Percentiles rank a stretch among this genome's conserved stretches.
phyloP scores from a whole-genome alignment of 257 asterid genomes.

The Jacaranda mimosifolia region DNA sequence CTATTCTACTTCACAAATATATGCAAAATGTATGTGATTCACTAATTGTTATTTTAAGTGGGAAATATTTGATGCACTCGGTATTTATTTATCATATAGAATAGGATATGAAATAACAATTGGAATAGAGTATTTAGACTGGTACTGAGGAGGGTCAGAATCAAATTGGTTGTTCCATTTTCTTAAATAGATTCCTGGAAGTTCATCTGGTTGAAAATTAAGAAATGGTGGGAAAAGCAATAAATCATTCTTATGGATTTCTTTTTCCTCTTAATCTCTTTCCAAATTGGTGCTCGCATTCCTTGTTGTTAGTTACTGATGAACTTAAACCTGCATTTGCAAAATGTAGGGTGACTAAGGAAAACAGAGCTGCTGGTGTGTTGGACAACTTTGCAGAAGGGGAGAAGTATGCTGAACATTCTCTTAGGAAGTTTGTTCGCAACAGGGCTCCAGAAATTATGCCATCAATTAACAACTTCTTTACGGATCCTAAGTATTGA shows the following conservation, averaged over 20 bases:
- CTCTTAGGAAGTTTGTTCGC: conserved; percentile 77
- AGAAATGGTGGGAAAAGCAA: background rate
- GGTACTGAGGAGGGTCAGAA: no score
- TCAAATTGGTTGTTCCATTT: background rate
- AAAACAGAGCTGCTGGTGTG: conserved; percentile 81
- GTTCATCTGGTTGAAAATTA: background rate
- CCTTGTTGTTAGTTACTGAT: background rate
- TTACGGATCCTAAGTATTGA: conserved; percentile 65
- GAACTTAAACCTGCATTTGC: background rate
- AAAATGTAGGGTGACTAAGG: conserved; percentile 73
- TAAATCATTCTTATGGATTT: background rate
- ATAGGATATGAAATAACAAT: background rate
- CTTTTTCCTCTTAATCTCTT: background rate
- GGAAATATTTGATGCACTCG: no score
- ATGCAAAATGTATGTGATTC: no score
- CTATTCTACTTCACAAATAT: no score
- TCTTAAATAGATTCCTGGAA: background rate
- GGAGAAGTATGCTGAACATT: conserved; percentile 69
- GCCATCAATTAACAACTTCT: conserved; percentile 78
- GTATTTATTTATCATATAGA: no score
- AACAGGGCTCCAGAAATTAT: conserved; percentile 72
- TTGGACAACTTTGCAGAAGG: conserved; percentile 82
- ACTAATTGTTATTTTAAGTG: no score
- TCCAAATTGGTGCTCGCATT: background rate
- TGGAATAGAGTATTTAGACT: background rate